Evolutionary conservation across 1,284 basidiomycete genomes (phyloP), one percentile per base, ranked within the genome.

Genomic region (Lentinus polychrous): DNA sequence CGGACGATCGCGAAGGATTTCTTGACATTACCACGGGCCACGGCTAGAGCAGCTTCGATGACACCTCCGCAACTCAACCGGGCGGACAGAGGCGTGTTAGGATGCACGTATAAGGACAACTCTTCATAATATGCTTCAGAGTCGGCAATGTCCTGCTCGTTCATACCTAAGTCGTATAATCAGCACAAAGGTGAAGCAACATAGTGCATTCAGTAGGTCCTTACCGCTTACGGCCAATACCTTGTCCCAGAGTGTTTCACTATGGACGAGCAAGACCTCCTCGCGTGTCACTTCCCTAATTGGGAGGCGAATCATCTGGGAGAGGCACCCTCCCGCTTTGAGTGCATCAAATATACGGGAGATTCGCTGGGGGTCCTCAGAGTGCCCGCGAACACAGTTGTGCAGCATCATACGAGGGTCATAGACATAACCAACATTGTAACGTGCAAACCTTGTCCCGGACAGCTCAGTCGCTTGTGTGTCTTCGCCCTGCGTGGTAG

Each of bases 1-100:
- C 96, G 81, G 32, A 99, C 92, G 55, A 99, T 92, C 1, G 96
- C 96, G 60, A 99, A 90, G 0, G 91, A 79, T 62, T 95, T 98
- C 57, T 85, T 78, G 32, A 98, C 75, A 55, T 83, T 75, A 3
- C 85, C 83, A 22, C 81, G 78, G 34, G 91, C 93, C 22, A 99
- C 94, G 1, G 91, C 85, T 14, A 93, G 73, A 60, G 85, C 82
- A 6, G 94, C 89, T 65, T 97, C 91, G 56, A 99, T 87, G 45
- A 94, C 93, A 12, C 95, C 94, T 1, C 96, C 96, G 58, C 92
- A 94, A 50, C 93, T 95, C 23, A 99, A 68, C 18, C 84, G 75
- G 5, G 96, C 94, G 33, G 90, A 84, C 40, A 80, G 75, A 0
- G 94, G 89, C 0, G 96, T 96, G 37, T 83, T 79, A 40, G 81